Evolutionary conservation across 345 rosid species (phyloP), one percentile per base, ranked within the genome.

Genomic region (Cardiospermum halicacabum): DNA sequence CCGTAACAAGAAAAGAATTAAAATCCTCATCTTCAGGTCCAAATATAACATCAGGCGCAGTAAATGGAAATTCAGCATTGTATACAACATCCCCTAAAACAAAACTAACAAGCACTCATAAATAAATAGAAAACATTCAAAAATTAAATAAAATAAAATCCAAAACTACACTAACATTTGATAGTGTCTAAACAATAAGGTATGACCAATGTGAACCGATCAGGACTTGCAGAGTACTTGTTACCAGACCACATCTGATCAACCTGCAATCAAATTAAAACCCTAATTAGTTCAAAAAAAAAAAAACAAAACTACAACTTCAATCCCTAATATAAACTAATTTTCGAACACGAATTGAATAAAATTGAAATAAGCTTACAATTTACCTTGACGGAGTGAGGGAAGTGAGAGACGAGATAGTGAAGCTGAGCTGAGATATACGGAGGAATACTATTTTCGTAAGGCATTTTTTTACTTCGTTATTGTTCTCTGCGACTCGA

Each of bases 171-270:
- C 89, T 78, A 48, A 94, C 99, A 94, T 80, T 80, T 91, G 63
- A 91, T 75, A 39, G 81, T 71, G 68, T 87, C 97, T 8, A 89
- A 78, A 71, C 99, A 94, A 66, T 85, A 94, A 21, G 99, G 96
- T 48, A 94, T 85, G 59, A 86, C 79, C 82, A 94, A 80, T 45
- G 96, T 87, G 74, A 91, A 91, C 5, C 99, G 96, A 75, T 94
- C 99, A 28, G 84, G 82, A 66, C 70, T 74, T 32, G 66, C 78
- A 5, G 89, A 72, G 59, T 77, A 78, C 73, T 81, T 85, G 78
- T 84, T 84, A 19, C 99, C 97, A 1, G 96, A 91, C 86, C 92
- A 74, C 8, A 72, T 82, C 75, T 85, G 91, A 61, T 89, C 99
- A 53, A 94, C 80, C 99, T 94, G 77, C 45, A 76, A 69, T 74